These are phyloP conservation scores for Oryza rufipogon DNA, from an alignment of 176 grass and related monocot genomes.

Conservation along the genomic window DNA sequence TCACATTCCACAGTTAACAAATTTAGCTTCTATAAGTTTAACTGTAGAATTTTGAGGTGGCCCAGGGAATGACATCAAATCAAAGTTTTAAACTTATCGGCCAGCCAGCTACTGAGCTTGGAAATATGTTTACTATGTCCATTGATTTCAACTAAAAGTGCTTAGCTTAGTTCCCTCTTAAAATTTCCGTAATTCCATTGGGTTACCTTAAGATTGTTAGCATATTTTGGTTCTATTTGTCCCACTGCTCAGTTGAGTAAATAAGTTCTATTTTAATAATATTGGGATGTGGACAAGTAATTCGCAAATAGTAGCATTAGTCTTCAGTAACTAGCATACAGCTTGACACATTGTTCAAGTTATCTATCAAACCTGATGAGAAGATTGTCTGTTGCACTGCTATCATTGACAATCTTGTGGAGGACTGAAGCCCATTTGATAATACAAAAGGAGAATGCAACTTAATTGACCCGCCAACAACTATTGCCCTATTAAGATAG, in stretches of 20 bases:
- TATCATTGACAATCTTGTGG: conserved; percentile 2
- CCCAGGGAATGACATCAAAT: conserved; percentile 15
- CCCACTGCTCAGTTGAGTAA: neutral
- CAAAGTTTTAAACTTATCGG: neutral
- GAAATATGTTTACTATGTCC: neutral
- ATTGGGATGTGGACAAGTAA: neutral
- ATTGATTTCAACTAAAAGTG: neutral
- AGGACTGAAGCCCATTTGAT: neutral
- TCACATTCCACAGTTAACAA: neutral
- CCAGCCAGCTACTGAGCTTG: conserved; percentile 11
- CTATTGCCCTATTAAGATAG: neutral
- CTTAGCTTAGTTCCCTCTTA: neutral
- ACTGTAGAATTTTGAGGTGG: neutral
- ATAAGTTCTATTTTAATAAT: neutral
- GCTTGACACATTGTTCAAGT: neutral
- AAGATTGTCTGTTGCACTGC: neutral
- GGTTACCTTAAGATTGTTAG: neutral
- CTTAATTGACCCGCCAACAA: neutral
- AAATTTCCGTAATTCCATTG: neutral
- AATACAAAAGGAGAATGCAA: conserved; percentile 1
- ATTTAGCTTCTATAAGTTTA: conserved; percentile 19
- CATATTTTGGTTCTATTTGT: conserved; percentile 8
- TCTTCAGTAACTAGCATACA: conserved; percentile 7
- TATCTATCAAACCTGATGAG: conserved; percentile 1
- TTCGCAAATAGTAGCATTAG: neutral